Evolutionary conservation across 2,329 filamentous ascomycete species (phyloP).

Genomic region (Dothideomycetidae sp.): DNA sequence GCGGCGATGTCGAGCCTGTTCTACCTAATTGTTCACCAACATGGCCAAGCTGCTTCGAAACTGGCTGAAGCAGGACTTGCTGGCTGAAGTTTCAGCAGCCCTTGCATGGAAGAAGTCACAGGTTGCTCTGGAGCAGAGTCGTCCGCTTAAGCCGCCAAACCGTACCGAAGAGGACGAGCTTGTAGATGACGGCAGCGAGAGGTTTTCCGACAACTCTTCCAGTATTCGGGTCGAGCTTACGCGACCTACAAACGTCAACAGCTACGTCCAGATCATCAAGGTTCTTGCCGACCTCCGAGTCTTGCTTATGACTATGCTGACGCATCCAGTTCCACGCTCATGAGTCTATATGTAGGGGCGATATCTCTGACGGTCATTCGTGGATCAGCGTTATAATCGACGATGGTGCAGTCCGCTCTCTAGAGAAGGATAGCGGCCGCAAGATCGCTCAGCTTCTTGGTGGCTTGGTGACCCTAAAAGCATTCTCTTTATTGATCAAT

Average conservation of each 20-base stretch:
- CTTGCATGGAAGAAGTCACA: constrained; percentile 16
- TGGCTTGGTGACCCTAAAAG: background rate
- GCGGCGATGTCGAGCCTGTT: no score
- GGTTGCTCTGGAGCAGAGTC: constrained; percentile 2
- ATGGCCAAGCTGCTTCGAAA: constrained; percentile 12
- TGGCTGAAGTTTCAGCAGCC: constrained; percentile 16
- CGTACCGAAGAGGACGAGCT: constrained; percentile 9
- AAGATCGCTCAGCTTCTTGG: background rate
- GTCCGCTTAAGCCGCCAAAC: constrained; percentile 16
- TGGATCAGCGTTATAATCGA: background rate
- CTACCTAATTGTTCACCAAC: constrained; percentile 2
- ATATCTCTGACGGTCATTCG: background rate
- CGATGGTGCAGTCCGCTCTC: background rate
- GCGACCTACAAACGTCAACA: constrained; percentile 15
- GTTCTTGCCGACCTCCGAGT: constrained; percentile 12
- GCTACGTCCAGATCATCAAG: constrained; percentile 3
- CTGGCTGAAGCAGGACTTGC: constrained; percentile 19
- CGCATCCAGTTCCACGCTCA: background rate
- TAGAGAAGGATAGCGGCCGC: background rate
- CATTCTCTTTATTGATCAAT: background rate
- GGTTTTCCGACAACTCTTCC: constrained; percentile 16
- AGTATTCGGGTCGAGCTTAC: constrained; percentile 18
- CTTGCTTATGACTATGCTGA: constrained; percentile 12
- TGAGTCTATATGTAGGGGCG: background rate
- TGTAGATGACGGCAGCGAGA: constrained; percentile 1